These are phyloP conservation scores for Neophaeococcomyces mojaviensis DNA, from an alignment of 2,329 filamentous ascomycete genomes.

Conservation along the genomic window DNA sequence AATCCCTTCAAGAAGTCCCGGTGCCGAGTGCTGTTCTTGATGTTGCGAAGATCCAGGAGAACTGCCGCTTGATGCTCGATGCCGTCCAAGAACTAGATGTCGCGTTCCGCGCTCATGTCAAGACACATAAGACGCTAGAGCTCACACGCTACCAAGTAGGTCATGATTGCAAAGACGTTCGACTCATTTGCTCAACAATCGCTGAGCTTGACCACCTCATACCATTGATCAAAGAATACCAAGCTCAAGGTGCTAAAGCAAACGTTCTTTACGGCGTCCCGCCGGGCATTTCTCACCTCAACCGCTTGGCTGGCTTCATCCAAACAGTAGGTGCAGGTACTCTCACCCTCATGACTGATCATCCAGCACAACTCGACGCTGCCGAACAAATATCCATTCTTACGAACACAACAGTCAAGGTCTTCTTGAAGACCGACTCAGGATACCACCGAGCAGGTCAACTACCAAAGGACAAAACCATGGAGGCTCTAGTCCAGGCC, in stretches of 20 bases:
- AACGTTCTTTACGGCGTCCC: constrained; percentile 71
- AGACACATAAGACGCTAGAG: constrained; percentile 73
- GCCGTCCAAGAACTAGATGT: constrained; percentile 53
- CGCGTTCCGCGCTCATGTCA: constrained; percentile 69
- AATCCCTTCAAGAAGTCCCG: constrained; percentile 52
- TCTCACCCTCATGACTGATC: constrained; percentile 63
- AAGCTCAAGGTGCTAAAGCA: constrained; percentile 45
- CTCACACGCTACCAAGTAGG: constrained; percentile 65
- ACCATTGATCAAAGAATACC: constrained; percentile 53
- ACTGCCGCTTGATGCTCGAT: constrained; percentile 65
- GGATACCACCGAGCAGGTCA: constrained; percentile 66
- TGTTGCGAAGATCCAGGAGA: constrained; percentile 55
- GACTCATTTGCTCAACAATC: constrained; percentile 67
- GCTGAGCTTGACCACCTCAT: constrained; percentile 62
- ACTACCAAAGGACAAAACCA: constrained; percentile 39
- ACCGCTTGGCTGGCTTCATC: constrained; percentile 53
- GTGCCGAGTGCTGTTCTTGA: constrained; percentile 65
- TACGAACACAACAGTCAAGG: constrained; percentile 43
- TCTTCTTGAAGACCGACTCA: constrained; percentile 70
- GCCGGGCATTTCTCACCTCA: constrained; percentile 52
- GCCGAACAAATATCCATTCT: constrained; percentile 38
- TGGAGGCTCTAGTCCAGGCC: constrained; percentile 26
- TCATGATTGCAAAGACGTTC: constrained; percentile 41
- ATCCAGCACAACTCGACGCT: constrained; percentile 52
- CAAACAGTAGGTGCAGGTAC: constrained; percentile 47